These are phyloP conservation scores for Magnolia kwangsiensis DNA, from an alignment of 164 flowering plant species.

Conservation along the genomic window DNA sequence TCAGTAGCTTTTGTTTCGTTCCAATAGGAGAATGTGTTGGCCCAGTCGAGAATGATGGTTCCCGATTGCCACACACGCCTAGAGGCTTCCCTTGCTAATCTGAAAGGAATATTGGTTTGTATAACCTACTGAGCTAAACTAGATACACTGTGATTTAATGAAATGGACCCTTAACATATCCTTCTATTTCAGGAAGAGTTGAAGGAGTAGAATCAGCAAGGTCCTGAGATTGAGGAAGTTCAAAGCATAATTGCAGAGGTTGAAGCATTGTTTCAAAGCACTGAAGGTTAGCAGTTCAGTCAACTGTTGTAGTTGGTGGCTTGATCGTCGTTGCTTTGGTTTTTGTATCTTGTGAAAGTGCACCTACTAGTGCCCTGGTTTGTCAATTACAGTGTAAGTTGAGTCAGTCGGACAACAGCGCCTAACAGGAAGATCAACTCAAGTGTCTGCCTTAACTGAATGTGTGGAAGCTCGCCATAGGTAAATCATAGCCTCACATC, in stretches of 20 bases:
- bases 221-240: constrained; percentile 70
- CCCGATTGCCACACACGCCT: constrained; percentile 90
- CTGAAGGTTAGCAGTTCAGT: constrained; percentile 30
- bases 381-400: too few species aligned
- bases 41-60: constrained; percentile 98
- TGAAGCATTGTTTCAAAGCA: constrained; percentile 39
- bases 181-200: constrained; percentile 51
- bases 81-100: constrained; percentile 69
- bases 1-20: not conserved
- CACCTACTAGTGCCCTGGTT: too few species aligned
- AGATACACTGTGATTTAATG: not conserved
- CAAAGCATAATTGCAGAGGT: constrained; percentile 39
- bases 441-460: too few species aligned
- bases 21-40: constrained; percentile 81
- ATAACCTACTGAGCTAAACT: not conserved
- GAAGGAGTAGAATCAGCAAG: constrained; percentile 48
- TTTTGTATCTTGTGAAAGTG: not conserved
- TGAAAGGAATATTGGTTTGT: constrained; percentile 63
- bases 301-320: not conserved
- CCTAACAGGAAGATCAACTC: too few species aligned
- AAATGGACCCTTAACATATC: not conserved
- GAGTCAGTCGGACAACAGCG: too few species aligned
- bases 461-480: too few species aligned
- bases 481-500: too few species aligned
- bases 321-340: not conserved